Evolutionary conservation across 2,329 filamentous ascomycete genomes (phyloP), one percentile per base, ranked within the genome.

Genomic region (Aureobasidium sp.): DNA sequence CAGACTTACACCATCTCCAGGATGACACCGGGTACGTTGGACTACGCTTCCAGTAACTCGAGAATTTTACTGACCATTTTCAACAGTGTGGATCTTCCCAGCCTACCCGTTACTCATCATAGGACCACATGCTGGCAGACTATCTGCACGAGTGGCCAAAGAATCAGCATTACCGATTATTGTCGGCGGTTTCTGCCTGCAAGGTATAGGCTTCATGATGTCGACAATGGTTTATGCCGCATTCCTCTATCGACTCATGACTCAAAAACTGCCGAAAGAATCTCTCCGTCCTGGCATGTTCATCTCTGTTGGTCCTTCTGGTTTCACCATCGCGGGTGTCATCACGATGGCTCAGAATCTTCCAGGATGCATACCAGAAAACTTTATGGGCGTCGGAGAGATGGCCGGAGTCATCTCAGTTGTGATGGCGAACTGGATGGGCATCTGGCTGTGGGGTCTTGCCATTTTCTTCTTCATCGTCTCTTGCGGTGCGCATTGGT

Each of bases 181-280:
- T 36, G 73, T 86, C 41, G 82, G 82, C 5, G 84, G 83, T 10
- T 81, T 79, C 61, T 79, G 83, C 3, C 79, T 86, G 37, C 84
- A 87, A 71, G 84, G 84, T n/a, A 81, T 85, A 51, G 84, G 84
- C 1, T 86, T 86, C 68, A 71, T 86, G 65, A 81, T 87, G 47
- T 82, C 81, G 0, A 81, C 93, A 62, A 92, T 92, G 86, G 89
- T 95, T 30, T 91, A 91, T 64, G 84, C 88, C 1, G 88, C 90
- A 54, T 94, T 92, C 70, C 83, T 95, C 53, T 94, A 94, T 71
- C 84, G 90, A 32, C 80, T 95, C 32, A 94, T 94, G 90, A 93
- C 90, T 0, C 88, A 93, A 69, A 94, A 94, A 68, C 78, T 95
- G 0, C 90, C 90, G 0, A 81, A 83, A 60, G 90, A 93, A 69